Evolutionary conservation across 208 protist genomes (phyloP).

Genomic region (Acanthamoeba sp.): DNA sequence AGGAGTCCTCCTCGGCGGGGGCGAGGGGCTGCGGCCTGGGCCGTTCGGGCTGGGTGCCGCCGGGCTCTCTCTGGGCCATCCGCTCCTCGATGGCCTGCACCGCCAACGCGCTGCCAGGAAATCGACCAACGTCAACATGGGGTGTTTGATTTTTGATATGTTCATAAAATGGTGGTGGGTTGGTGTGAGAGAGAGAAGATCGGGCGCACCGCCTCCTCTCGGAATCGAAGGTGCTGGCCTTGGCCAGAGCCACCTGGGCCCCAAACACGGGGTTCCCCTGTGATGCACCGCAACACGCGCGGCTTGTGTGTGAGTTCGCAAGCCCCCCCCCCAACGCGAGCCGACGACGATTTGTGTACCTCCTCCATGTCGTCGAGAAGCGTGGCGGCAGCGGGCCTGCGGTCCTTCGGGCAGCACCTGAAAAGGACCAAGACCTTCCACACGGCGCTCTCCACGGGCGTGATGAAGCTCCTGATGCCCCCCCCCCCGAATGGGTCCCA

Average conservation of each 20-base stretch:
- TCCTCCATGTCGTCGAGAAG: not conserved
- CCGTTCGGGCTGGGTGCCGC: not conserved
- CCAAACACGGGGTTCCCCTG: not conserved
- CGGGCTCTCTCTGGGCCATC: not conserved
- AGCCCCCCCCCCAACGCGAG: too few relatives aligned
- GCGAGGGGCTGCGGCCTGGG: not conserved
- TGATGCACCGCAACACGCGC: not conserved
- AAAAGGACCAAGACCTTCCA: not conserved
- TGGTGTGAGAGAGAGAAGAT: not conserved
- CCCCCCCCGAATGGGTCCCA: too few relatives aligned
- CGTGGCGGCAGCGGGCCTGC: not conserved
- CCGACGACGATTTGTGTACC: not conserved
- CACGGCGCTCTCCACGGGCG: not conserved
- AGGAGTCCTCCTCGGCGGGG: not conserved
- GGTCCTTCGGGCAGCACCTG: not conserved
- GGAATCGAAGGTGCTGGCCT: not conserved
- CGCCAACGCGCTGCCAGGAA: not conserved
- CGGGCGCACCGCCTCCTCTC: not conserved
- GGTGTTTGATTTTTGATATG: too few relatives aligned
- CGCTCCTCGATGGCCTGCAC: constrained; percentile 3
- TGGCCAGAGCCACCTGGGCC: not conserved
- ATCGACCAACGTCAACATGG: too few relatives aligned
- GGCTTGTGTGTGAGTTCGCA: not conserved
- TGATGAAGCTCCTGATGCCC: not conserved
- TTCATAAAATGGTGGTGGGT: too few relatives aligned